A percentile compares a stretch with the other conserved stretches of the same genome.
These are phyloP conservation scores for Ceratocystis variospora DNA, from an alignment of 2,329 filamentous ascomycete species.

Conservation along the genomic window DNA sequence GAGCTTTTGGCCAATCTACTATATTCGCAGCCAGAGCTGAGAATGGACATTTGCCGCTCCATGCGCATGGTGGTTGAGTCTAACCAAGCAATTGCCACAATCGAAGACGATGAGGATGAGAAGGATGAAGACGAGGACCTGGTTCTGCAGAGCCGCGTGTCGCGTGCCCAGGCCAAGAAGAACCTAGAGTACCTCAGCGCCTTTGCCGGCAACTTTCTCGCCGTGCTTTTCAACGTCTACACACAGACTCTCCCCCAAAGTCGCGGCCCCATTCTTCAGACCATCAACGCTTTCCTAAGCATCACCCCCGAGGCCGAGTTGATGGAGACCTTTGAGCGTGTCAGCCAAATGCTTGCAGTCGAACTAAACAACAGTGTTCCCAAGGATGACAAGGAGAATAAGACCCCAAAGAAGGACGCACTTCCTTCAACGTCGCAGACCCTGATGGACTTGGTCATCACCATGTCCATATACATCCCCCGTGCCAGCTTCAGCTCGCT, in stretches of 20 bases:
- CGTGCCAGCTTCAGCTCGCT: constrained; percentile 70
- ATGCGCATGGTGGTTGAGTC: constrained; percentile 83
- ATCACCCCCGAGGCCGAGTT: constrained; percentile 68
- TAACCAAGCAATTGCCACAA: constrained; percentile 63
- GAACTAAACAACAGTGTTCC: constrained; percentile 47
- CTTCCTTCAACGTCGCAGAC: constrained; percentile 92
- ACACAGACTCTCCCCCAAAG: constrained; percentile 90
- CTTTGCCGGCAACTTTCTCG: constrained; percentile 78
- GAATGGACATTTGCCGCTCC: constrained; percentile 73
- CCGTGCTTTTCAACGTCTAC: constrained; percentile 98
- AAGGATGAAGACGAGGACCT: constrained; percentile 53
- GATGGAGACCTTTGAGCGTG: constrained; percentile 75
- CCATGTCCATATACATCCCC: constrained; percentile 86
- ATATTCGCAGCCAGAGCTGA: constrained; percentile 79
- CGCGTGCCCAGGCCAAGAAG: constrained; percentile 58
- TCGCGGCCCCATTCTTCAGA: constrained; percentile 78
- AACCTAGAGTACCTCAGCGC: constrained; percentile 69
- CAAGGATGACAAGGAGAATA: constrained; percentile 49
- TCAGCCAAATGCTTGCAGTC: constrained; percentile 67
- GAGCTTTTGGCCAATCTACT: constrained; percentile 83
- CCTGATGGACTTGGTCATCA: constrained; percentile 91
- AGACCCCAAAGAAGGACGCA: constrained; percentile 42
- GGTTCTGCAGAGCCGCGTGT: constrained; percentile 63
- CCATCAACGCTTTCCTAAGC: constrained; percentile 88
- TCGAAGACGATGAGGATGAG: constrained; percentile 50